Base-by-base conservation (phyloP, 148 eudicot species). In the Drosera capensis region DNA sequence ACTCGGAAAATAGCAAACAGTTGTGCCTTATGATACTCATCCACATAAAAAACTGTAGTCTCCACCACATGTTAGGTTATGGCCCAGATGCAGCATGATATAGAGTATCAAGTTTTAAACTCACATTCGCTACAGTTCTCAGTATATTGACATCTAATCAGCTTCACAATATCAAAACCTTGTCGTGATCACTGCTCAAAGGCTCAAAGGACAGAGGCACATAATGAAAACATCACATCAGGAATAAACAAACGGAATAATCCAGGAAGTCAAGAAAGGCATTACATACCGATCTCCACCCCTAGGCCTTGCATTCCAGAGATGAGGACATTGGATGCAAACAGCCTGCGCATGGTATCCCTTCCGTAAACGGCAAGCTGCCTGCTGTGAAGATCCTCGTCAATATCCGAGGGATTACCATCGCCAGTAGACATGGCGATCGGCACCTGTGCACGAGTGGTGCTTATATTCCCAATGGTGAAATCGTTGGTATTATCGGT, bases 261-360 rank as follows among this genome's bases (percentile, higher is more conserved):
- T 5, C 11, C 11, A 28, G 31, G 0, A 11, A 0, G 5, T 28
- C 11, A 28, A 11, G 31, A 28, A 28, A 28, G 7, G 11, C 11
- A 4, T 2, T 9, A 34, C n/a, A 5, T 72, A 80, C 95, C 95
- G 7, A 85, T 80, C 62, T 85, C 95, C 35, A 66, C 95, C 8
- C 95, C 95, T 13, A 85, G 95, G 29, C 95, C 95, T 50, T 78
- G 92, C 74, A 86, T 66, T 22, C 95, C 95, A 15, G 86, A 80
- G 17, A 85, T 43, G 25, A 85, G 79, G 28, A 85, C 71, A 57
- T 77, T 85, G 0, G 92, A 80, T 5, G 68, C 82, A 25, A 80
- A 85, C 41, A 80, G 72, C 25, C 76, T 57, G 50, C 79, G 57
- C 95, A 81, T 78, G 2, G 95, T 78, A 67, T 81, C 95, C 6